These are phyloP conservation scores for Arabidopsis hybrid DNA, from an alignment of 441 rosid species.

Conservation along the genomic window DNA sequence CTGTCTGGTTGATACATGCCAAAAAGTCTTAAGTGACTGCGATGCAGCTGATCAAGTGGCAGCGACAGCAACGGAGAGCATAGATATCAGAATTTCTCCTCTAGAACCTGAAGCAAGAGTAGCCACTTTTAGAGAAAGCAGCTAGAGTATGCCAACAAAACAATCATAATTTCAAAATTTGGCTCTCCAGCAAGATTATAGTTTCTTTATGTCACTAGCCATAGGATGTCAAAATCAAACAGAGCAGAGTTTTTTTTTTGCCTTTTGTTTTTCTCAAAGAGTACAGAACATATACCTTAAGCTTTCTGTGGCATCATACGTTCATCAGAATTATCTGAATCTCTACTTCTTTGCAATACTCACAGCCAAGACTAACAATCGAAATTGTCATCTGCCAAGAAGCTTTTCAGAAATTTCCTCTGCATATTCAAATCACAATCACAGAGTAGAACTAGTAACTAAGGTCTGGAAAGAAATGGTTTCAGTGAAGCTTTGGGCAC, in stretches of 20 bases:
- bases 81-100: conserved; percentile 38
- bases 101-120: conserved; percentile 45
- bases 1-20: conserved; percentile 45
- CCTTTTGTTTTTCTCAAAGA: conserved; percentile 15
- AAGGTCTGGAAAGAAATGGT: conserved; percentile 10
- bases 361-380: conserved; percentile 5
- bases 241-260: not conserved
- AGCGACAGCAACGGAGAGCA: conserved; percentile 36
- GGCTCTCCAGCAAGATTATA: conserved; percentile 15
- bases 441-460: conserved; percentile 4
- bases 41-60: conserved; percentile 40
- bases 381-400: not conserved
- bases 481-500: conserved; percentile 4
- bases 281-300: conserved; percentile 31
- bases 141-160: conserved; percentile 22
- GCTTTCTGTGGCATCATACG: conserved; percentile 23
- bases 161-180: conserved; percentile 14
- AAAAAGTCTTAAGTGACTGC: conserved; percentile 45
- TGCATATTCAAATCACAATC: conserved; percentile 34
- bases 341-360: conserved; percentile 1
- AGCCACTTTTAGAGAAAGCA: conserved; percentile 40
- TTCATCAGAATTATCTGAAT: conserved; percentile 17
- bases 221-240: conserved; percentile 22
- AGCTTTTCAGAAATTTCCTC: conserved; percentile 7
- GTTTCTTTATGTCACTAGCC: conserved; percentile 23